A percentile compares a stretch with the other conserved stretches of the same genome.
These are phyloP conservation scores for Daucus carota DNA, from an alignment of 129 eudicot genomes.

Conservation along the genomic window DNA sequence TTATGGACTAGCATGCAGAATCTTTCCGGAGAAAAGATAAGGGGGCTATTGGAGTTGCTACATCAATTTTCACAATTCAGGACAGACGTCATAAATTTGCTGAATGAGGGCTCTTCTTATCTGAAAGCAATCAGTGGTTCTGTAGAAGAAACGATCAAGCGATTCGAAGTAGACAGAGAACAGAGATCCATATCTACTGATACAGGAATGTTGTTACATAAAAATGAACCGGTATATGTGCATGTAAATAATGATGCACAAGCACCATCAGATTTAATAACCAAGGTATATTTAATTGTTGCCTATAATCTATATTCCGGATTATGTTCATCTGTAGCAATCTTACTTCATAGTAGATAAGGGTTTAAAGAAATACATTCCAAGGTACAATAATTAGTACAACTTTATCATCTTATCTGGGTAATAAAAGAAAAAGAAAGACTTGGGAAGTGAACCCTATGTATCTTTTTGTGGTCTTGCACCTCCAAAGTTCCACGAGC, in stretches of 20 bases:
- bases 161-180: conserved; percentile 28
- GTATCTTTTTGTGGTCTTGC: not conserved
- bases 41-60: conserved; percentile 38
- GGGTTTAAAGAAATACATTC: not conserved
- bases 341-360: not conserved
- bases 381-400: not conserved
- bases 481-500: not conserved
- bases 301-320: not conserved
- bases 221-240: conserved; percentile 70
- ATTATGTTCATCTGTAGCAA: not conserved
- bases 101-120: conserved; percentile 53
- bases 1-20: conserved; percentile 29
- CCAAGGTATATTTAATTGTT: conserved; percentile 36
- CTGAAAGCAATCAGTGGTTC: conserved; percentile 30
- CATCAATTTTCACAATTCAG: conserved; percentile 45
- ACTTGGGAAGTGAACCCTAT: not conserved
- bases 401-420: not conserved
- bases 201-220: conserved; percentile 21
- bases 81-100: conserved; percentile 32
- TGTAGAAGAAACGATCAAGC: conserved; percentile 45
- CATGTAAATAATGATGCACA: conserved; percentile 45
- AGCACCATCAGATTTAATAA: conserved; percentile 24
- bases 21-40: conserved; percentile 35
- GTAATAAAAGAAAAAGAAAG: not conserved
- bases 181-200: conserved; percentile 20